phyloP scores from a whole-genome alignment of 441 rosid species.

The Pelargonium citronellum region DNA sequence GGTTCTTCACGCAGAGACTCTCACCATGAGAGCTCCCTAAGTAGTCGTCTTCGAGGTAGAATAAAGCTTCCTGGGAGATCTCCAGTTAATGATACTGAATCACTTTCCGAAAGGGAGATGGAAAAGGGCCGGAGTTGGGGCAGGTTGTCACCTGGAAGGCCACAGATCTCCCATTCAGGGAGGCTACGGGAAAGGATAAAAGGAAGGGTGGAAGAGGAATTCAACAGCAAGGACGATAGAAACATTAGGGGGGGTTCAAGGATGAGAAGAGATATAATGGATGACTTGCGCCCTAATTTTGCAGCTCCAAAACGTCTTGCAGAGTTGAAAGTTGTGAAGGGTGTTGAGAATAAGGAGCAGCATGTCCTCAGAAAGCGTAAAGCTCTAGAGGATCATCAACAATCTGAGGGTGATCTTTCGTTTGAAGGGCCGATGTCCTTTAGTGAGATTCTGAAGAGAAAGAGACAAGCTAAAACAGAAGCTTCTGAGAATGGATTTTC shows the following conservation, averaged over 20 bases:
- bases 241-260: slow-evolving; percentile 32
- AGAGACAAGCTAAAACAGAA: slow-evolving; percentile 49
- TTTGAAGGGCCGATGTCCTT: slow-evolving; percentile 86
- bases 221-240: slow-evolving; percentile 29
- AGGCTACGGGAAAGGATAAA: slow-evolving; percentile 58
- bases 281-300: slow-evolving; percentile 32
- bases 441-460: slow-evolving; percentile 76
- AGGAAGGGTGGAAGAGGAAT: slow-evolving; percentile 44
- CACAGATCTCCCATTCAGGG: slow-evolving; percentile 33
- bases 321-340: slow-evolving; percentile 45
- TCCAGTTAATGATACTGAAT: slow-evolving; percentile 30
- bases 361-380: slow-evolving; percentile 48
- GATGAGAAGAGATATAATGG: slow-evolving; percentile 43
- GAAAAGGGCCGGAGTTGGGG: slow-evolving; percentile 50
- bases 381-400: slow-evolving; percentile 39
- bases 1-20: slow-evolving; percentile 45
- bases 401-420: slow-evolving; percentile 39
- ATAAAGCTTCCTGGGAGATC: slow-evolving; percentile 66
- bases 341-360: slow-evolving; percentile 32
- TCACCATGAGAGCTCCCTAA: slow-evolving; percentile 36
- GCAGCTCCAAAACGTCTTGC: slow-evolving; percentile 57
- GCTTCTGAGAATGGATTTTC: slow-evolving; percentile 31
- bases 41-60: slow-evolving; percentile 73
- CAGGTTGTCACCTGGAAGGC: slow-evolving; percentile 39
- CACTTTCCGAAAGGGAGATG: slow-evolving; percentile 41